These are phyloP conservation scores for Pilatotrama ljubarskyi DNA, from an alignment of 768 basidiomycete species.

Conservation along the genomic window DNA sequence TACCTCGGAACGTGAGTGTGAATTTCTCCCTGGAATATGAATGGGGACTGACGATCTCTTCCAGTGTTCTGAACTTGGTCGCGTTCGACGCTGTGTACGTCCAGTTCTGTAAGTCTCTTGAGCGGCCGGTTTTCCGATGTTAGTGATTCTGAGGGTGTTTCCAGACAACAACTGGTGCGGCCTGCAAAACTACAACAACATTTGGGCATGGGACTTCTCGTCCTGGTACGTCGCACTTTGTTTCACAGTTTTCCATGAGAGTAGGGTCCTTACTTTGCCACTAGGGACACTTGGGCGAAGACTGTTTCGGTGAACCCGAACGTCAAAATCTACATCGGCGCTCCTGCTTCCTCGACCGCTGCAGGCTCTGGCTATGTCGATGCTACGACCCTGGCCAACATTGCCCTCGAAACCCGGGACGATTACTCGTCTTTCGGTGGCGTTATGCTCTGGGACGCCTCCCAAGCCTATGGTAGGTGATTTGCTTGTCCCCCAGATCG, in stretches of 20 bases:
- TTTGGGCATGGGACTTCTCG: conserved; percentile 53
- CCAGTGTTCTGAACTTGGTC: conserved; percentile 53
- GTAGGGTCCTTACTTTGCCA: background rate
- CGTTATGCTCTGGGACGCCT: conserved; percentile 46
- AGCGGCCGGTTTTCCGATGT: background rate
- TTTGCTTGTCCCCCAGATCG: too few relatives aligned
- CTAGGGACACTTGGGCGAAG: conserved; percentile 42
- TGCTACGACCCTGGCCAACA: conserved; percentile 46
- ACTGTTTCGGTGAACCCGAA: conserved; percentile 56
- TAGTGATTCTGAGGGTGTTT: background rate
- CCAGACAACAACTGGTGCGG: conserved; percentile 60
- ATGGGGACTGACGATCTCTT: background rate
- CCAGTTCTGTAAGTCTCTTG: conserved; percentile 52
- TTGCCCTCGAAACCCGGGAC: conserved; percentile 50
- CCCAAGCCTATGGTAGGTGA: conserved; percentile 22
- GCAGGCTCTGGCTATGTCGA: conserved; percentile 59
- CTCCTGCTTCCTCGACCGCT: conserved; percentile 56
- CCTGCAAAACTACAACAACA: conserved; percentile 47
- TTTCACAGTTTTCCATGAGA: too few relatives aligned
- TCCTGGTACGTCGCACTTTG: conserved; percentile 49
- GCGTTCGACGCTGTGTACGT: conserved; percentile 74
- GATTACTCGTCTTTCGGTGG: conserved; percentile 67
- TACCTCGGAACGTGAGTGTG: conserved; percentile 42
- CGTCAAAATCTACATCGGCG: conserved; percentile 66
- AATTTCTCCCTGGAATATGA: background rate